Evolutionary conservation across 495 filamentous ascomycete species (phyloP).

Genomic region (Penicillium steckii): DNA sequence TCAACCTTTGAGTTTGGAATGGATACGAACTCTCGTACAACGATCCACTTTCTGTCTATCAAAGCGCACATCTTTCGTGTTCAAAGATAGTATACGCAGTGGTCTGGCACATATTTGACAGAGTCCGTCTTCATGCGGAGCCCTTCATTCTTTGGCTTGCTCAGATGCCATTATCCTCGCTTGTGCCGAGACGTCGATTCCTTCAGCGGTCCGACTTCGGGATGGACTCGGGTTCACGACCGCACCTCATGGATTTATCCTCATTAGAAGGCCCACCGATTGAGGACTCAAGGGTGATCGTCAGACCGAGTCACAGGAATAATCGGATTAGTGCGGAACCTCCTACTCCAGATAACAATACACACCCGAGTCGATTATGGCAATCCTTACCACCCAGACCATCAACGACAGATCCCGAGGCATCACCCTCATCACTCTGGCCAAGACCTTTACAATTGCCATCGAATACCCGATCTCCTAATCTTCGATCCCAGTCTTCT

Average conservation of each 20-base stretch:
- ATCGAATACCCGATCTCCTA: neutral
- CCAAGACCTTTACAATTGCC: neutral
- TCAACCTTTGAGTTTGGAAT: neutral
- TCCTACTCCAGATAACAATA: constrained; percentile 7
- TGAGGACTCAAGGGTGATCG: constrained; percentile 13
- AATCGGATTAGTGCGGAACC: constrained; percentile 5
- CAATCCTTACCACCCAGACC: constrained; percentile 19
- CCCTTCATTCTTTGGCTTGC: neutral
- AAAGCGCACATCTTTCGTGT: constrained; percentile 13
- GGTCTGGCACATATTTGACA: too few relatives aligned
- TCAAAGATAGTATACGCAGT: constrained; percentile 13
- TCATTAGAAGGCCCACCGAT: constrained; percentile 14
- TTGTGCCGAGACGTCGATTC: neutral
- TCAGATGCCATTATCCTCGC: neutral
- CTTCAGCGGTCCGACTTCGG: neutral
- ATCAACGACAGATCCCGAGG: constrained; percentile 9
- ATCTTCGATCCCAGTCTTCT: neutral
- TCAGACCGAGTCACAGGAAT: neutral
- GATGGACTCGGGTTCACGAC: neutral
- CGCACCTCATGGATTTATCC: constrained; percentile 7
- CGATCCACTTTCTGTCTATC: constrained; percentile 11
- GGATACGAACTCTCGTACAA: constrained; percentile 16
- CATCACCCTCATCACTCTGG: neutral
- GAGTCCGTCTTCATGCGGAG: neutral
- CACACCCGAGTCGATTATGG: constrained; percentile 10